A percentile compares a stretch with the other conserved stretches of the same genome.
Conservation (phyloP, 495 filamentous ascomycete genomes). For the Cenococcum geophilum region DNA sequence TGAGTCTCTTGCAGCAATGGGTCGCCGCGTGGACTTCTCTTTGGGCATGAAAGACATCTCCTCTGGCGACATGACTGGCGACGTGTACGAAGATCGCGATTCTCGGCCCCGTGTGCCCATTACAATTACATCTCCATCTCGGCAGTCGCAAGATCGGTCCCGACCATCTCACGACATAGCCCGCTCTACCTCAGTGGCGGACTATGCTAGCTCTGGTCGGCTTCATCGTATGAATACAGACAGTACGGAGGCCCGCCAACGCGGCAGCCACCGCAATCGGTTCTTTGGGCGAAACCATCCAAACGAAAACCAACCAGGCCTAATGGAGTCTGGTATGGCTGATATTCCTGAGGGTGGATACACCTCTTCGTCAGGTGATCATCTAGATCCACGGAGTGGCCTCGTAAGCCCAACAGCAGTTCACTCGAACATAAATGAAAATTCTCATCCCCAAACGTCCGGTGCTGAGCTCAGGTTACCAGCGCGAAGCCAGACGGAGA, state of each 20-base stretch:
- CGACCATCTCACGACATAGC: constrained; percentile 28
- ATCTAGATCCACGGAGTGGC: constrained; percentile 35
- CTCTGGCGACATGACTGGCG: constrained; percentile 57
- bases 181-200: constrained; percentile 29
- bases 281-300: constrained; percentile 35
- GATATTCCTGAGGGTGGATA: constrained; percentile 34
- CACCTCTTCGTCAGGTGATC: constrained; percentile 14
- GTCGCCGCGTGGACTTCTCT: constrained; percentile 68
- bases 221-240: constrained; percentile 32
- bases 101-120: constrained; percentile 16
- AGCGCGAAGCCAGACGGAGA: constrained; percentile 30
- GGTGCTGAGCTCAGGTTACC: constrained; percentile 19
- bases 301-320: constrained; percentile 22
- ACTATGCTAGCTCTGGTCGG: constrained; percentile 12
- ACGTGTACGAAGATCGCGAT: constrained; percentile 56
- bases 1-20: constrained; percentile 49
- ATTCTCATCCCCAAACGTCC: constrained; percentile 17
- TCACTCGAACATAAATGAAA: constrained; percentile 26
- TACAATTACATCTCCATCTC: constrained; percentile 30
- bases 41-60: constrained; percentile 59
- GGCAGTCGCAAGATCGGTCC: constrained; percentile 22
- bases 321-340: constrained; percentile 37
- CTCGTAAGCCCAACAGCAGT: constrained; percentile 32
- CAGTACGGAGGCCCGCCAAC: constrained; percentile 15
- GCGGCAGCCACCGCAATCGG: constrained; percentile 36